These are phyloP conservation scores for Mucor lusitanicus DNA, from an alignment of 371 early-diverging fungal genomes.

Conservation along the genomic window DNA sequence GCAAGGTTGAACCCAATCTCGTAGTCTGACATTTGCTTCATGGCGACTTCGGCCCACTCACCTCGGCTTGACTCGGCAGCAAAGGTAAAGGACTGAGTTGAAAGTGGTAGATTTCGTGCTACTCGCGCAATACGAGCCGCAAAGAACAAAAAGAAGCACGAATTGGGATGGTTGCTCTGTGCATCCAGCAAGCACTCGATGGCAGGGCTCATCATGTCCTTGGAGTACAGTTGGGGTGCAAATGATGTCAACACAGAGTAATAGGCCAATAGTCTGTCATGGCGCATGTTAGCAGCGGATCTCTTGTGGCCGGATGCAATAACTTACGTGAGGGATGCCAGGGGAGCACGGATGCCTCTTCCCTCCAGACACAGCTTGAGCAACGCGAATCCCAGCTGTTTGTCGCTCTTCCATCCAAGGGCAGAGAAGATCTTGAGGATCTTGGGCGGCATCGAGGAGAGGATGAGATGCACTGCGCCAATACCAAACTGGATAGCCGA, in stretches of 20 bases:
- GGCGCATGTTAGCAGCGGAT: neutral
- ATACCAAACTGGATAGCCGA: constrained; percentile 58
- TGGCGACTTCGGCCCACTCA: constrained; percentile 56
- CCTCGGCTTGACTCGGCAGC: constrained; percentile 55
- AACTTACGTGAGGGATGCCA: constrained; percentile 58
- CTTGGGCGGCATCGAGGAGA: constrained; percentile 62
- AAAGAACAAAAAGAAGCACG: constrained; percentile 63
- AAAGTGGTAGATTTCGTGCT: constrained; percentile 51
- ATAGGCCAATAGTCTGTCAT: constrained; percentile 38
- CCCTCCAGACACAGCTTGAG: constrained; percentile 56
- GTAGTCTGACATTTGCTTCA: constrained; percentile 59
- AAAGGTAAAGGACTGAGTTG: constrained; percentile 54
- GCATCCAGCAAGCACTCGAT: constrained; percentile 61
- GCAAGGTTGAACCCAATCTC: constrained; percentile 63
- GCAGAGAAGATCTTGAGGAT: constrained; percentile 55
- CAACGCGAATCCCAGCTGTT: constrained; percentile 59
- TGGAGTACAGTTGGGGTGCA: constrained; percentile 43
- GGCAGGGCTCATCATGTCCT: constrained; percentile 48
- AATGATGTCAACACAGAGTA: constrained; percentile 56
- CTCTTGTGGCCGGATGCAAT: neutral
- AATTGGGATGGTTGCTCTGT: constrained; percentile 54
- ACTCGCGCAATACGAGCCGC: constrained; percentile 57
- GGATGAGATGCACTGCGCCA: constrained; percentile 61
- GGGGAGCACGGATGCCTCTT: constrained; percentile 57
- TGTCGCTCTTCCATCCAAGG: constrained; percentile 61